phyloP scores from a whole-genome alignment of 305 asterid species.

The Fraxinus floribunda region DNA sequence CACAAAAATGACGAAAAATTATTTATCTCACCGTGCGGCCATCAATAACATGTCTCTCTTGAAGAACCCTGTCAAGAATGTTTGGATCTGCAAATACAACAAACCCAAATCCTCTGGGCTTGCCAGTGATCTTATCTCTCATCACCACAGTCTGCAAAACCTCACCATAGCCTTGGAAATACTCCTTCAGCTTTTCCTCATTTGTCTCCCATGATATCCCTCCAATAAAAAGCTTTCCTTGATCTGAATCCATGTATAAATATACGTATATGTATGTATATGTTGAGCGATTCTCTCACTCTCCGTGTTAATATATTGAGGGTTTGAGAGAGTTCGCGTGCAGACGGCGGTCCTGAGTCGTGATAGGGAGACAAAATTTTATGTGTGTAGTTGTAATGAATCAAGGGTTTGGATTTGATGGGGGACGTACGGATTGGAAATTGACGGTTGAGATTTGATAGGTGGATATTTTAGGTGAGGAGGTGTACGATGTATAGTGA shows the following conservation, averaged over 20 bases:
- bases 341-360: background rate
- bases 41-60: constrained; percentile 77
- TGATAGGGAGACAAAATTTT: background rate
- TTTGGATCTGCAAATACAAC: constrained; percentile 86
- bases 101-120: constrained; percentile 86
- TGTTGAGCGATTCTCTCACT: background rate
- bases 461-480: background rate
- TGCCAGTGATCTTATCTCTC: constrained; percentile 72
- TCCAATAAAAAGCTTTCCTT: constrained; percentile 83
- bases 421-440: background rate
- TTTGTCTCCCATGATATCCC: constrained; percentile 91
- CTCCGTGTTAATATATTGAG: background rate
- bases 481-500: background rate
- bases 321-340: background rate
- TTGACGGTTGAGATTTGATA: background rate
- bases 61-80: constrained; percentile 72
- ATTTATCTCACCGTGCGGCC: constrained; percentile 64
- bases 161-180: constrained; percentile 71
- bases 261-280: constrained; percentile 3
- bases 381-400: background rate
- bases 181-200: constrained; percentile 77
- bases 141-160: constrained; percentile 75
- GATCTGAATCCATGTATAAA: constrained; percentile 72
- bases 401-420: background rate
- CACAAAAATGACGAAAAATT: background rate